Evolutionary conservation across 1,284 basidiomycete genomes (phyloP), one percentile per base, ranked within the genome.

Genomic region (Moesziomyces globuligerus): DNA sequence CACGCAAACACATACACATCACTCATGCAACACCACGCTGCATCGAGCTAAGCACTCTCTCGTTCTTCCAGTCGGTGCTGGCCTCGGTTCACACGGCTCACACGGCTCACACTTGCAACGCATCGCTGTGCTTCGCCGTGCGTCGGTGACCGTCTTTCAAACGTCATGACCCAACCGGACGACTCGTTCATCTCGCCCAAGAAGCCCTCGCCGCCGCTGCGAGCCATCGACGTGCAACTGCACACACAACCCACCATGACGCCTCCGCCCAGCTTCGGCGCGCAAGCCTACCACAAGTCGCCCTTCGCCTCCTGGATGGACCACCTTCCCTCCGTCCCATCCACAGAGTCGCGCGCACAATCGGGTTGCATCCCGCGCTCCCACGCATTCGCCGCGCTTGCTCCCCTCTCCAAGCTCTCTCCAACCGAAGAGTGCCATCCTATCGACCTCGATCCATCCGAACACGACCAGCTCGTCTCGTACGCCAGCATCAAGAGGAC

Each of bases 211-310:
- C 62, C 43, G n/a, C 44, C 51, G 18, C 25, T 55, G 3, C 55
- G 44, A 29, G 43, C 25, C 32, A 28, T 62, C 43, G 56, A 51
- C 37, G 25, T 59, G 41, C 55, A 66, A 36, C 32, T 58, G 17
- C 42, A 54, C 17, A 41, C 71, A 15, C 57, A 71, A 17, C 40
- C 59, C 20, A 61, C 59, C 62, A 75, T 75, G 74, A 75, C 74
- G 25, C 74, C 74, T 21, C 71, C 74, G n/a, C 62, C 67, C 24
- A 69, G 43, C 53, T 65, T 75, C 37, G 62, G 66, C 53, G 48
- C 69, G 7, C 47, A 52, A 24, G 51, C 58, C 39, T 62, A 51
- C 38, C 56, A 66, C 25, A 68, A 75, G 29, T 68, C 72, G 37
- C 72, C 72, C 10, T 74, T 74, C 28, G 60, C 54, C 8, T 52